Conservation (phyloP, 2,329 filamentous ascomycete genomes). For the Dryadomyces sulphureus region DNA sequence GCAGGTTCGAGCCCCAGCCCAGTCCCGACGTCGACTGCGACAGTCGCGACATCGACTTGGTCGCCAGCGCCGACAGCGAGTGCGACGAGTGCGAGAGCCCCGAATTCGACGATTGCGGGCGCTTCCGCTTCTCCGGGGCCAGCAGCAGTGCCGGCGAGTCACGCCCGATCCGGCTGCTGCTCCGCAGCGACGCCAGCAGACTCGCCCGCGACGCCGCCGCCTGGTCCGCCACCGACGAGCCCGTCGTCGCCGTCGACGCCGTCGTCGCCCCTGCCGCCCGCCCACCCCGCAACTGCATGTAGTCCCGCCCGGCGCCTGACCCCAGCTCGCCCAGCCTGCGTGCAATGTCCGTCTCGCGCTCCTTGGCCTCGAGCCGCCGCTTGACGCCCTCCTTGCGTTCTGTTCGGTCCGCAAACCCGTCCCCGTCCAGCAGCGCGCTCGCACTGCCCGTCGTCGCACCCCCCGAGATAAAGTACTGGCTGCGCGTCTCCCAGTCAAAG, state of each 20-base stretch:
- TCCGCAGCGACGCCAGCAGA: constrained; percentile 8
- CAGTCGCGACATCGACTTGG: no score
- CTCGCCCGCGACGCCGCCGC: constrained; percentile 8
- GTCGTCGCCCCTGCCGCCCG: neutral
- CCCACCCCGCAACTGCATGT: constrained; percentile 35
- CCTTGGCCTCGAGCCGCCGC: constrained; percentile 47
- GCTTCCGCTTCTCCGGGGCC: constrained; percentile 47
- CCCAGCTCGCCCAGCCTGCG: constrained; percentile 51
- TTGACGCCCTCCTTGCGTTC: constrained; percentile 53
- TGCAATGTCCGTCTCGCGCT: constrained; percentile 60
- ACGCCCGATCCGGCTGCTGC: neutral
- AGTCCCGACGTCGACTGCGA: constrained; percentile 18
- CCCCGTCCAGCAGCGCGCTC: constrained; percentile 50
- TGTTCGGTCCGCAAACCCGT: constrained; percentile 41
- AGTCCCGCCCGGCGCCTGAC: constrained; percentile 52
- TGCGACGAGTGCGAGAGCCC: constrained; percentile 19
- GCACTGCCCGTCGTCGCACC: constrained; percentile 23
- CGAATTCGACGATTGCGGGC: constrained; percentile 32
- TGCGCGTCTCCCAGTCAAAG: constrained; percentile 45
- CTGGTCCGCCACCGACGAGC: constrained; percentile 5
- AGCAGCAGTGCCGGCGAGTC: constrained; percentile 31
- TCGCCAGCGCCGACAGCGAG: constrained; percentile 29
- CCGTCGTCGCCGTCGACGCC: neutral
- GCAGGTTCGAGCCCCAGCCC: constrained; percentile 43
- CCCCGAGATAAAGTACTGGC: constrained; percentile 35